A percentile compares a stretch with the other conserved stretches of the same genome.
Evolutionary conservation across 208 protist genomes (phyloP).

Genomic region (Acanthamoeba rhysodes): DNA sequence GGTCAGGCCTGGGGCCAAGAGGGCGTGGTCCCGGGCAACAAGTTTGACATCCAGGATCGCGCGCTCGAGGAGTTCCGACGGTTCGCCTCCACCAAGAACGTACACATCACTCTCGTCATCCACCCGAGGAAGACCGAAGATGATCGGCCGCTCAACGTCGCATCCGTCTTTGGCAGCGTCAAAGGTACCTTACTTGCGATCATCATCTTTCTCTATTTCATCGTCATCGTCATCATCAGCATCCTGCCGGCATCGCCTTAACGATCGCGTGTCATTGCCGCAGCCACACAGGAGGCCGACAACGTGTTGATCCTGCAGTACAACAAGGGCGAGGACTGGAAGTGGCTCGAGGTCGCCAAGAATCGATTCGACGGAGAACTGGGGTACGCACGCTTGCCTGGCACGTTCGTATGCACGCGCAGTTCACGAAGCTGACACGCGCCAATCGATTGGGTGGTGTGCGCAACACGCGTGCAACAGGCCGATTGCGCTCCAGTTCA

Average conservation of each 20-base stretch:
- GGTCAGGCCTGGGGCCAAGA: slow-evolving; percentile 8
- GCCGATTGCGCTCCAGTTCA: slow-evolving; percentile 28
- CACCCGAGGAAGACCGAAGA: slow-evolving; percentile 89
- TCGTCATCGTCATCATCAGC: neutral
- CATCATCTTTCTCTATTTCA: neutral
- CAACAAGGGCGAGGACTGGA: slow-evolving; percentile 65
- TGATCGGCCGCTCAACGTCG: slow-evolving; percentile 66
- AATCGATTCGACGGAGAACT: slow-evolving; percentile 88
- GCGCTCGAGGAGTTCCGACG: slow-evolving; percentile 86
- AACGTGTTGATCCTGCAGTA: slow-evolving; percentile 90
- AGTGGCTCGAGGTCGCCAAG: slow-evolving; percentile 86
- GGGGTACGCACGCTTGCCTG: too few relatives aligned
- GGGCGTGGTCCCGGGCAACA: slow-evolving; percentile 43
- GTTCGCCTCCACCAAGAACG: slow-evolving; percentile 90
- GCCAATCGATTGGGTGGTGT: neutral
- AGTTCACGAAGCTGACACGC: neutral
- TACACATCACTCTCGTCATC: slow-evolving; percentile 90
- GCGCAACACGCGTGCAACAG: neutral
- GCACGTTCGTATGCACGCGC: too few relatives aligned
- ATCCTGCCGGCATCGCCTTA: neutral
- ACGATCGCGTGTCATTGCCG: neutral
- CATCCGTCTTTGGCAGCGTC: slow-evolving; percentile 89
- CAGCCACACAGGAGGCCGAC: slow-evolving; percentile 88
- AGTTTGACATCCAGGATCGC: slow-evolving; percentile 87
- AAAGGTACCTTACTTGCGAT: slow-evolving; percentile 82